Evolutionary conservation across 2,329 filamentous ascomycete genomes (phyloP), one percentile per base, ranked within the genome.

Genomic region (Neofusicoccum laricinum): DNA sequence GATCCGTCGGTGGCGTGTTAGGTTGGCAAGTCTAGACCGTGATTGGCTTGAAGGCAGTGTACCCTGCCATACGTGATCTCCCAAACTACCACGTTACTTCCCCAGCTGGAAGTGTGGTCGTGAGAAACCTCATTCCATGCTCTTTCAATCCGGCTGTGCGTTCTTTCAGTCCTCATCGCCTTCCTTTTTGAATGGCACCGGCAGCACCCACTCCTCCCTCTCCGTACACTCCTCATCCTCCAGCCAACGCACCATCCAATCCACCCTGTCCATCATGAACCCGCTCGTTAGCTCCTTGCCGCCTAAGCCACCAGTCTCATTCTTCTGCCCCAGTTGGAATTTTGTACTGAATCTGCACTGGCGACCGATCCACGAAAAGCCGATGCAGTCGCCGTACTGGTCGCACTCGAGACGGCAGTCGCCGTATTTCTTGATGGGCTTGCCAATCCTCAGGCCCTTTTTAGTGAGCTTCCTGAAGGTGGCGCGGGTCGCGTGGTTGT

Each of bases 361-460:
- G 15, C 49, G 36, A 1, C 46, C 38, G 21, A 63, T 53, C 55
- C 74, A 77, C 0, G 73, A 73, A 65, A 76, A 76, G 34, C 77
- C 74, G 2, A 77, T 63, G 59, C 75, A 77, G 36, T 71, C 68
- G 10, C 65, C 66, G 58, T 71, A 71, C 36, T 68, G 71, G 21
- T 76, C 75, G 64, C 75, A 77, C 2, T 75, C 64, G 15, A 68
- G 70, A 46, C 68, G 73, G 34, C 75, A 77, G 48, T 76, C 72
- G 32, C 71, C 68, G 34, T 75, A 64, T 14, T 21, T 59, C 6
- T 38, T 38, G 63, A 64, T 51, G 10, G 48, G 48, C 10, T 32
- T 53, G 14, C 46, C 61, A 7, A 32, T 55, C 21, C 21, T 63
- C 14, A 59, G 40, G 11, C 55, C 55, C 17, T 59, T 59, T 25